These are phyloP conservation scores for Kazachstania kunashirensis DNA, from an alignment of 805 yeast species.

Conservation along the genomic window DNA sequence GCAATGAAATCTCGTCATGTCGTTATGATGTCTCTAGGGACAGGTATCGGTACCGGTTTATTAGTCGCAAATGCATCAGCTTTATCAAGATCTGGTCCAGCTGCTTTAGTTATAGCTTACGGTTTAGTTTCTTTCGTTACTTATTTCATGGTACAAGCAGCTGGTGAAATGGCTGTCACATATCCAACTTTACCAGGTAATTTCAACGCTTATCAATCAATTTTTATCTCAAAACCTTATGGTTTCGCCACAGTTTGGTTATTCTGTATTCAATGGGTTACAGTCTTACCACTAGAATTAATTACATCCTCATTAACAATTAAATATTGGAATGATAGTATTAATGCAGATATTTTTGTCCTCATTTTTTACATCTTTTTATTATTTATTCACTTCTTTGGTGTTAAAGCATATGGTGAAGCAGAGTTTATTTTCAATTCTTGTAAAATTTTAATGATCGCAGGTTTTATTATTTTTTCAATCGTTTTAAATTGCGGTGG, in stretches of 20 bases:
- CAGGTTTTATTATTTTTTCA: slow-evolving; percentile 50
- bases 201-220: slow-evolving; percentile 32
- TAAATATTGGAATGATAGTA: slow-evolving; percentile 38
- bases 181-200: slow-evolving; percentile 34
- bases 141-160: slow-evolving; percentile 46
- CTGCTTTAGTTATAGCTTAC: slow-evolving; percentile 43
- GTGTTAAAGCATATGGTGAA: slow-evolving; percentile 63
- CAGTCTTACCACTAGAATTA: slow-evolving; percentile 55
- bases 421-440: slow-evolving; percentile 50
- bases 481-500: slow-evolving; percentile 53
- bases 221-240: slow-evolving; percentile 52
- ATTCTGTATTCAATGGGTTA: slow-evolving; percentile 54
- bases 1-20: slow-evolving; percentile 38
- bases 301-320: slow-evolving; percentile 49
- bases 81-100: slow-evolving; percentile 38
- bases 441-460: slow-evolving; percentile 45
- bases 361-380: slow-evolving; percentile 45
- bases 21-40: slow-evolving; percentile 71
- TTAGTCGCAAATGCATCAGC: slow-evolving; percentile 47
- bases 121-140: slow-evolving; percentile 49
- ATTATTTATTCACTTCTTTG: slow-evolving; percentile 44
- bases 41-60: slow-evolving; percentile 73
- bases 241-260: slow-evolving; percentile 71
- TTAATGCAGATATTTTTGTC: slow-evolving; percentile 48
- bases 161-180: slow-evolving; percentile 35